These are phyloP conservation scores for Mycena capillaripes DNA, from an alignment of 768 basidiomycete genomes.

Conservation along the genomic window DNA sequence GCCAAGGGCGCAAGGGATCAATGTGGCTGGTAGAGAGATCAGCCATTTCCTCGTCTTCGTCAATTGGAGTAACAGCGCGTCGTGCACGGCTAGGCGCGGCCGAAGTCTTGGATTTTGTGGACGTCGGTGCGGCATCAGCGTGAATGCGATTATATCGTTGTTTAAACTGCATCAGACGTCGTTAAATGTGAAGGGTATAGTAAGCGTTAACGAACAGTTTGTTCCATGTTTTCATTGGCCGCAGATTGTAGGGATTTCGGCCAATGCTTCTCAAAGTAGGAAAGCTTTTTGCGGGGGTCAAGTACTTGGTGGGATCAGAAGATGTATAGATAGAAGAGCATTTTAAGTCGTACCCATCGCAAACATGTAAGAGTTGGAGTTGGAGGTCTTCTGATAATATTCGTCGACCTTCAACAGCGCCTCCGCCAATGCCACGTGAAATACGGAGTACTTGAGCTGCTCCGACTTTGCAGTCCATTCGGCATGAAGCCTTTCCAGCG, in stretches of 20 bases:
- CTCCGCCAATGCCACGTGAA: conserved; percentile 38
- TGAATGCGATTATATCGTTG: not conserved
- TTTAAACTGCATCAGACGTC: conserved; percentile 10
- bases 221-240: conserved; percentile 31
- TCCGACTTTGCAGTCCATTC: conserved; percentile 37
- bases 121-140: not conserved
- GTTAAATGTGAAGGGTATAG: not conserved
- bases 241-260: conserved; percentile 32
- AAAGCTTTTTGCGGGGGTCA: not conserved
- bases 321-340: not conserved
- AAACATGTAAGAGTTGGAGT: not conserved
- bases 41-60: not conserved
- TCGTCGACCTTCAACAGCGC: conserved; percentile 19
- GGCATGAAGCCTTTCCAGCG: conserved; percentile 45
- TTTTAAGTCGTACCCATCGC: conserved; percentile 1
- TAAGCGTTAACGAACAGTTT: conserved; percentile 35
- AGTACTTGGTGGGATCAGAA: not conserved
- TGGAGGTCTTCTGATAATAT: conserved; percentile 3
- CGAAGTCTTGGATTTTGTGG: not conserved
- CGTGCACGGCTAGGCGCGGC: not conserved
- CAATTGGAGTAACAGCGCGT: not conserved
- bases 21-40: not conserved
- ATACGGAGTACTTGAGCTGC: conserved; percentile 36
- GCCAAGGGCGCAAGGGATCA: not conserved
- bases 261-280: conserved; percentile 39